Base-by-base conservation (phyloP, 441 rosid species). In the Eutrema salsugineum region DNA sequence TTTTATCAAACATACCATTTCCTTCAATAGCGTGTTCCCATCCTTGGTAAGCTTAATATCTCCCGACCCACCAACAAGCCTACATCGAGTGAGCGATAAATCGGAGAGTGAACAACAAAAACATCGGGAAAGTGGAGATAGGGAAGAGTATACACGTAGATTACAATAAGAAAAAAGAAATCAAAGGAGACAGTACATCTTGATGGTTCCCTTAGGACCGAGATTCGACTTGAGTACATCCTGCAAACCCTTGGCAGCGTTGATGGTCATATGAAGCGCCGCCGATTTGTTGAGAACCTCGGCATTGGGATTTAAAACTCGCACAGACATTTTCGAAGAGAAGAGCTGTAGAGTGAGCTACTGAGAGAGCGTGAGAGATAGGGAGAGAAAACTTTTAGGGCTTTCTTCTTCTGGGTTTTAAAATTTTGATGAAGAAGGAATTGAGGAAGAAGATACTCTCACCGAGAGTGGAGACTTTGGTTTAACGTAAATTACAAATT, bases 11-110 rank as follows among this genome's bases (percentile, higher is more conserved):
- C 81, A 57, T 32, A 88, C 97, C 99, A 94, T 94, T 79, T 94
- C 97, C 66, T 94, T 94, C 78, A 94, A 71, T 24, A 94, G 91
- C 11, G 94, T 92, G 82, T 94, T 94, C 15, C 98, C 98, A 47
- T 94, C 99, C 79, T 92, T 94, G 27, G 99, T 94, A 42, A 94
- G 90, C 82, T 92, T 94, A 63, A 94, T 94, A 73, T 94, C 99
- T 43, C 98, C 97, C 0, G 99, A 91, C 6, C 99, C 99, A 66
- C 98, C 97, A 77, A 94, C 98, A 72, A 94, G 98, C 96, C 98
- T 93, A 30, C 50, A 70, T 65, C 39, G 44, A 15, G 28, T 5
- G 32, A 55, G 20, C 15, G 68, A 68, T 28, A 64, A 68, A 40
- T 49, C 33, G 11, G 33, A 17, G 19, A 14, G 17, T 50, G 35